Evolutionary conservation across 495 filamentous ascomycete species (phyloP), one percentile per base, ranked within the genome.

Genomic region (Terfezia boudieri): DNA sequence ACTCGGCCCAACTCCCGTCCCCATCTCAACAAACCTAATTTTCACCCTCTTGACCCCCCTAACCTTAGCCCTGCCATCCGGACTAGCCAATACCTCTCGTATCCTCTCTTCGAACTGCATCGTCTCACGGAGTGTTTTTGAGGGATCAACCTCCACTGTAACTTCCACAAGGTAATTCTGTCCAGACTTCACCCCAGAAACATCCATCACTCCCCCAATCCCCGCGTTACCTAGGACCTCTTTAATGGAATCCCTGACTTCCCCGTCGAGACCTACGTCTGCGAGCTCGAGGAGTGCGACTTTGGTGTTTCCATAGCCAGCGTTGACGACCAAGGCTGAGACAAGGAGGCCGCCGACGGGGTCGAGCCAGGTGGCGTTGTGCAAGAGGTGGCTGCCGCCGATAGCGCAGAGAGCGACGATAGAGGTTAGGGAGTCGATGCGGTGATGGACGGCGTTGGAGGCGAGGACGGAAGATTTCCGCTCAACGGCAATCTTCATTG

Each of bases 381-480:
- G 70, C 38, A 94, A 75, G 51, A 94, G 67, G 66, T 94, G 88
- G n/a, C 84, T 84, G 36, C 86, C 89, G 32, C 82, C 76, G 62
- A 98, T 94, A 16, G 83, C 86, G 51, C 80, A 67, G 12, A 98
- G 73, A 10, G 90, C 90, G 52, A 95, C 90, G 58, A 98, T 82
- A 51, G 86, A 85, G 0, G 90, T 96, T 22, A 95, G 75, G 51
- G 84, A 93, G 67, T 98, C 90, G 63, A 98, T 80, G 51, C 90
- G 84, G 71, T 98, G 90, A 68, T 98, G 90, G 58, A 93, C 74
- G 4, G 90, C 90, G 66, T 98, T 98, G 51, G 86, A 93, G 20
- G 89, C 86, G n/a, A 98, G 79, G 53, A 98, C 87, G 14, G 86
- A 89, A 3, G 86, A 94, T 65, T 94, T 93, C 61, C 86, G 81